Base-by-base conservation (phyloP, 352 stramenopile genomes). In the Globisporangium emineosum region DNA sequence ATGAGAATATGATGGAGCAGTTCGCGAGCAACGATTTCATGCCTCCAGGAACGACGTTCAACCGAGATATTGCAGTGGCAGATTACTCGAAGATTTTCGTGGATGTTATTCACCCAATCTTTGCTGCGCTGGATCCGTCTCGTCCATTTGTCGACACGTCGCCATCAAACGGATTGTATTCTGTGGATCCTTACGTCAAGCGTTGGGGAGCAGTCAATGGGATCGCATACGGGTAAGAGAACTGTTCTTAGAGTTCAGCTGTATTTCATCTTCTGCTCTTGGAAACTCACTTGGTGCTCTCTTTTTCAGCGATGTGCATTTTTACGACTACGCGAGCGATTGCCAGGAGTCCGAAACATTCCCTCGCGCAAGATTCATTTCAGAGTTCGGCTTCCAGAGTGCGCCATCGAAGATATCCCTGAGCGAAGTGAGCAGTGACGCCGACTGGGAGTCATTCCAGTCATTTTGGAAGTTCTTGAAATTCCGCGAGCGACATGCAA, bases 321-420 rank as follows among this genome's bases (percentile, higher is more conserved):
- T 88, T 66, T 96, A 94, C 65, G 78, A 96, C 72, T 93, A 94
- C 60, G 70, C 75, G 8, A 78, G 69, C 32, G 86, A 94, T 57
- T 96, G 88, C 67, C 88, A 89, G 60, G 77, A 93, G 57, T 75
- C 78, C 30, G 63, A 62, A 19, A 90, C 88, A 52, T 94, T 91
- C 35, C 88, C 88, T 0, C 70, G 62, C 15, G 82, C 83, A 37
- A 77, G 86, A 29, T 94, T 96, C 65, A 78, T 94, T 55, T 96
- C 88, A 4, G 88, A 96, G 61, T 96, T 94, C 73, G 88, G 88
- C 2, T 96, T 93, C 67, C 88, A 96, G 65, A 92, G 83, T 57
- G 75, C 81, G 27, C 81, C 88, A 42, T 94, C 86, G 29, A 56
- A 73, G n/a, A 30, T 66, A 12, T 79, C 81, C n/a, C 57, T 93